Evolutionary conservation across 2,329 filamentous ascomycete species (phyloP), one percentile per base, ranked within the genome.

Genomic region (Proliferodiscus dingleyae): DNA sequence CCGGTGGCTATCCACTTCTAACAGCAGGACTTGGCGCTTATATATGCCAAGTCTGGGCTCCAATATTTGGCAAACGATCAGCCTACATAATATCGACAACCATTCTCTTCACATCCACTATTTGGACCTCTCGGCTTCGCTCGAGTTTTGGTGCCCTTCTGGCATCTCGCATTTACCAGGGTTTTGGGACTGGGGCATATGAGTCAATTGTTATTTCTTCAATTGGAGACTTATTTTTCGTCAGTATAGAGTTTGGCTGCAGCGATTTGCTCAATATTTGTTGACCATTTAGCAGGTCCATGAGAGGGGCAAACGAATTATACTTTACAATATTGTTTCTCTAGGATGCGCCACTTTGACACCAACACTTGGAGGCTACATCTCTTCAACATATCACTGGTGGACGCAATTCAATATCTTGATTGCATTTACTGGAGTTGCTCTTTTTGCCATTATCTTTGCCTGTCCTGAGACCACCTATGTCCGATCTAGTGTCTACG

Each of bases 201-300:
- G 74, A 78, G 53, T 68, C 74, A 2, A 60, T 78, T 5, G 72
- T 78, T 4, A 73, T 75, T 58, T 72, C 71, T 55, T 76, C 71
- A 1, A 66, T 71, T 28, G 66, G 62, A 2, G 69, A 72, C 47
- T 46, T 71, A 11, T 71, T 66, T 54, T 72, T 70, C 44, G 66
- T 71, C 11, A 26, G 69, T 61, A 4, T 64, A 64, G 7, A 61
- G 65, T 5, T 61, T 69, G 19, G 61, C 65, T 5, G 60, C 65
- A 70, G 64, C 64, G 66, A 68, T 45, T 46, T 69, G 4, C 68
- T 67, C 47, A 56, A 69, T 1, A 57, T 65, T n/a, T 61, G 63
- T 49, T 67, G 68, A 28, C n/a, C n/a, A n/a, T n/a, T n/a, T n/a
- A n/a, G n/a, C n/a, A n/a, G n/a, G n/a, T n/a, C n/a, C n/a, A n/a